A percentile compares a stretch with the other conserved stretches of the same genome.
These are phyloP conservation scores for Cystobasidium pallidum DNA, from an alignment of 1,284 basidiomycete genomes.

Conservation along the genomic window DNA sequence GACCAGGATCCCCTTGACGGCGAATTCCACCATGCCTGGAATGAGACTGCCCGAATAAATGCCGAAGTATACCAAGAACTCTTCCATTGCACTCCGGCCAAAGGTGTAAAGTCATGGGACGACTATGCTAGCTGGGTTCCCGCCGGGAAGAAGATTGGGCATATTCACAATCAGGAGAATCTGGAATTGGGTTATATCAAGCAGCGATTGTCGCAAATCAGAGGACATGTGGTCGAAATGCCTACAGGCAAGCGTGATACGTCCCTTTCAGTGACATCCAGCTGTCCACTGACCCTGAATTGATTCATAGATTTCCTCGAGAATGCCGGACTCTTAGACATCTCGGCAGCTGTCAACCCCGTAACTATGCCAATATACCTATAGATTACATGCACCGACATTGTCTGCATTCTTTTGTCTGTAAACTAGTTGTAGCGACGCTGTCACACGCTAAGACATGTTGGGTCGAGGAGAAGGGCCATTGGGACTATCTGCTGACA, in stretches of 20 bases:
- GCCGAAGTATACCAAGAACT: conserved; percentile 78
- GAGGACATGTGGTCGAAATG: conserved; percentile 61
- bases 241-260: conserved; percentile 50
- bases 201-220: conserved; percentile 69
- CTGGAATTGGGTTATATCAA: conserved; percentile 71
- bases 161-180: conserved; percentile 58
- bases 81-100: conserved; percentile 79
- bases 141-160: conserved; percentile 45
- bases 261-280: not conserved
- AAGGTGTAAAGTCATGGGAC: conserved; percentile 65
- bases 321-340: conserved; percentile 20
- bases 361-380: conserved; percentile 34
- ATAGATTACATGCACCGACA: not conserved
- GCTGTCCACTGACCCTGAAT: too few species aligned
- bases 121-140: conserved; percentile 64
- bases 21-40: conserved; percentile 67
- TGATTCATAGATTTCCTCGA: conserved; percentile 45
- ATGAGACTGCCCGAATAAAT: conserved; percentile 73
- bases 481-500: conserved; percentile 9
- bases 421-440: not conserved
- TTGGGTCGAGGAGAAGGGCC: conserved; percentile 5
- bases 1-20: conserved; percentile 70
- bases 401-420: not conserved
- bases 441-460: not conserved
- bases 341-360: conserved; percentile 42